Percentiles rank a stretch among this genome's conserved stretches.
Conservation (phyloP, 345 rosid species). For the Eucalyptus erythrocorys region DNA sequence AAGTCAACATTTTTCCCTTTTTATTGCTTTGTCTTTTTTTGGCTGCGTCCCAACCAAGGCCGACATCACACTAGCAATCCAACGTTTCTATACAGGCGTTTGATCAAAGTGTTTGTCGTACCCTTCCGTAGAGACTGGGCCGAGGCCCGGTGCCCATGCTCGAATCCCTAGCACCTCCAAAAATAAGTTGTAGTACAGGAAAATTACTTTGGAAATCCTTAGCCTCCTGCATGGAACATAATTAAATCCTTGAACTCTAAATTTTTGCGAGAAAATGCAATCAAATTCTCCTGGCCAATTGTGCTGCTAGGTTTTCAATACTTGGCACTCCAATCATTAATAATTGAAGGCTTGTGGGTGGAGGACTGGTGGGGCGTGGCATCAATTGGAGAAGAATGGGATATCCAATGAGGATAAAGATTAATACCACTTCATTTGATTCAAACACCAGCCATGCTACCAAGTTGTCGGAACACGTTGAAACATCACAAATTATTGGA, state of each 20-base stretch:
- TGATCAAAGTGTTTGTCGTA: neutral
- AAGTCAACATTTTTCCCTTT: no score
- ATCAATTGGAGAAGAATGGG: neutral
- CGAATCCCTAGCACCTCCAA: neutral
- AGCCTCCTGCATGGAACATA: neutral
- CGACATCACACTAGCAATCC: neutral
- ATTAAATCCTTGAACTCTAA: neutral
- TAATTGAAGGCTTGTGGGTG: neutral
- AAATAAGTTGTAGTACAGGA: neutral
- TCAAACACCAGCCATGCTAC: neutral
- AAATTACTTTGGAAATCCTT: neutral
- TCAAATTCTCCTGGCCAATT: neutral
- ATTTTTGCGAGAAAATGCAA: neutral
- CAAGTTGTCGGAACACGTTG: neutral
- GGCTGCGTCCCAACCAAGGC: fast-evolving
- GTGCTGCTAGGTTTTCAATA: neutral
- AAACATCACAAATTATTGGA: neutral
- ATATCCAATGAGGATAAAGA: neutral
- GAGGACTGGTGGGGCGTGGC: neutral
- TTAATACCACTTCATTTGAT: neutral
- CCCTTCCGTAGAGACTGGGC: neutral
- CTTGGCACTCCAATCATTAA: neutral
- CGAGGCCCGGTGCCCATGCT: neutral
- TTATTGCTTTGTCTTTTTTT: no score
- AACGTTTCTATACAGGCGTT: neutral